phyloP scores from a whole-genome alignment of 129 eudicot genomes.

The Lactuca saligna region DNA sequence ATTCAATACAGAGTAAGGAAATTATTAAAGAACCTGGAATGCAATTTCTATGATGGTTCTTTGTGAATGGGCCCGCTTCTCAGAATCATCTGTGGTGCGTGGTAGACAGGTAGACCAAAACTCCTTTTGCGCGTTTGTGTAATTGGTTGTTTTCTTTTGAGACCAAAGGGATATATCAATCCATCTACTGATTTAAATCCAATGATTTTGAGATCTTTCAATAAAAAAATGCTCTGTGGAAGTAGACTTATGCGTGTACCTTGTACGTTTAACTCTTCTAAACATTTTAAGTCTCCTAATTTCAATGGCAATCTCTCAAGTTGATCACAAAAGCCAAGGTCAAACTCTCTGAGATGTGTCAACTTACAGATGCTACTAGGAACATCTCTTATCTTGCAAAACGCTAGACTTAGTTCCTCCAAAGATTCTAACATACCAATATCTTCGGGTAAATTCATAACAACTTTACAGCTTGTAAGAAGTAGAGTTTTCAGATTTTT shows the following conservation, averaged over 20 bases:
- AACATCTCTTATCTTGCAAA: neutral
- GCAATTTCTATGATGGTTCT: too few species aligned
- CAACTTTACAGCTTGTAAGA: neutral
- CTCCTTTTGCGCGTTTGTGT: too few species aligned
- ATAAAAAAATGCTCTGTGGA: neutral
- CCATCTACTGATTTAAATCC: neutral
- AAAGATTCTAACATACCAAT: slow-evolving; percentile 19
- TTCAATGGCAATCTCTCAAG: slow-evolving; percentile 16
- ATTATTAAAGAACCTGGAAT: too few species aligned
- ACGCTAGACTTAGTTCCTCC: neutral
- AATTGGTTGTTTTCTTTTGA: too few species aligned
- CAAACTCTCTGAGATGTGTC: slow-evolving; percentile 8
- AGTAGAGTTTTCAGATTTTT: neutral
- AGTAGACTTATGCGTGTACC: neutral
- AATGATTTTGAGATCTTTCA: neutral
- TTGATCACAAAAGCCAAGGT: neutral
- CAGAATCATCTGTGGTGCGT: too few species aligned
- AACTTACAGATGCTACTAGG: slow-evolving; percentile 18
- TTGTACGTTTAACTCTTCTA: neutral
- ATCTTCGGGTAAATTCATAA: neutral
- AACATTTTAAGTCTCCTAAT: slow-evolving; percentile 12
- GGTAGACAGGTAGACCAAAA: too few species aligned
- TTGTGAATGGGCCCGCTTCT: too few species aligned
- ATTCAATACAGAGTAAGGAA: too few species aligned
- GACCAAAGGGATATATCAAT: too few species aligned